Conservation (phyloP, 768 basidiomycete genomes). For the Lactarius trivialis region DNA sequence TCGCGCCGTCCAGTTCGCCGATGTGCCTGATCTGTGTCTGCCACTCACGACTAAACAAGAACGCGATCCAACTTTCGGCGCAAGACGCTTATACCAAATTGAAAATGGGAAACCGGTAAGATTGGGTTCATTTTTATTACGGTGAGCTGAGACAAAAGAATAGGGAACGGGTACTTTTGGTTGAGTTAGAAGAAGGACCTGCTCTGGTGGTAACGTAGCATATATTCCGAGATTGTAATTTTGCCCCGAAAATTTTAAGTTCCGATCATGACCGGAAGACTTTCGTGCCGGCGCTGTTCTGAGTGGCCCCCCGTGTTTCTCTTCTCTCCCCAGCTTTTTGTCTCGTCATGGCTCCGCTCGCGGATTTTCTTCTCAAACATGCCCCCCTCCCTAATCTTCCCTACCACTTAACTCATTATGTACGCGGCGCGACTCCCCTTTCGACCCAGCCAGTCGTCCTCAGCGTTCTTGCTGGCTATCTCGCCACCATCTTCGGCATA, state of each 20-base stretch:
- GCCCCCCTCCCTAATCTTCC: conserved; percentile 53
- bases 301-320: conserved; percentile 18
- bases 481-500: conserved; percentile 81
- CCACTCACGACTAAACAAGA: conserved; percentile 38
- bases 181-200: conserved; percentile 45
- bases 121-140: conserved; percentile 6
- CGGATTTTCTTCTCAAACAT: conserved; percentile 59
- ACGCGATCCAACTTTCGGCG: conserved; percentile 38
- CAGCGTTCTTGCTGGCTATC: conserved; percentile 67
- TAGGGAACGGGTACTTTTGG: conserved; percentile 46
- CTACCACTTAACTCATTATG: conserved; percentile 51
- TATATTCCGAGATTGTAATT: not conserved
- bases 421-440: conserved; percentile 70
- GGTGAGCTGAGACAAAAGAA: not conserved
- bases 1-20: conserved; percentile 55
- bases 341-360: conserved; percentile 59
- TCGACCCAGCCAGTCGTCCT: conserved; percentile 70
- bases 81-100: conserved; percentile 42
- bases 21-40: conserved; percentile 53
- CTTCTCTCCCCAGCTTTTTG: conserved; percentile 7
- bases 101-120: conserved; percentile 38
- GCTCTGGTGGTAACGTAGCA: conserved; percentile 48
- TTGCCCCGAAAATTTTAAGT: conserved; percentile 7
- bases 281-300: not conserved
- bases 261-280: not conserved